These are phyloP conservation scores for Picea glauca DNA, from an alignment of 75 land plant genomes.

Conservation along the genomic window DNA sequence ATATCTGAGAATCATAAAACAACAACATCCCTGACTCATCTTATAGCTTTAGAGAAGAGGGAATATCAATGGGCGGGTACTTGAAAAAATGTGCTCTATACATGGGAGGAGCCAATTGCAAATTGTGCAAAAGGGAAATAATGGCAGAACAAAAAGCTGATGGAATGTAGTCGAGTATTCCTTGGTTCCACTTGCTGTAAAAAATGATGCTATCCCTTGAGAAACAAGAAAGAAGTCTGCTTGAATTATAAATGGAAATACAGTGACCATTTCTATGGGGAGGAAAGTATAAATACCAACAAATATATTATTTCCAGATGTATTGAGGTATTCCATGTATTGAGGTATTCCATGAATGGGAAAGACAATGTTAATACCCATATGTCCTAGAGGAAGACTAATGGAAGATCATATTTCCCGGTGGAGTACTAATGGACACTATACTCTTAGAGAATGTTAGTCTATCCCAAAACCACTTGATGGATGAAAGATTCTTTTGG, in stretches of 20 bases:
- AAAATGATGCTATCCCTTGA: constrained; percentile 47
- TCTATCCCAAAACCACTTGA: too few species aligned
- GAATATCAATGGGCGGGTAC: constrained; percentile 25
- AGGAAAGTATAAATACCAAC: constrained; percentile 54
- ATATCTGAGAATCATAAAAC: too few species aligned
- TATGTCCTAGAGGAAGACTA: neutral
- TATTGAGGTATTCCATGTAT: neutral
- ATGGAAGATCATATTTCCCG: too few species aligned
- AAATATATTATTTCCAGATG: neutral
- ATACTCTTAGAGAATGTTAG: too few species aligned
- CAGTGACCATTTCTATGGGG: constrained; percentile 49
- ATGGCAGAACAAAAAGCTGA: constrained; percentile 48
- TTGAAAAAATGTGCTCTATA: constrained; percentile 13
- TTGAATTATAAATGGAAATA: constrained; percentile 63
- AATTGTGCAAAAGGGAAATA: constrained; percentile 19
- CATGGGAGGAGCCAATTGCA: constrained; percentile 16
- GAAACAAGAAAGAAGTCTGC: constrained; percentile 59
- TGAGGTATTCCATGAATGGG: neutral
- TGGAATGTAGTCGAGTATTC: constrained; percentile 53
- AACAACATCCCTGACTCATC: constrained; percentile 19
- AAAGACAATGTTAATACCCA: neutral
- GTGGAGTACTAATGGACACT: too few species aligned
- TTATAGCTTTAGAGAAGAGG: constrained; percentile 18
- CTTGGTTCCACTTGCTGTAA: constrained; percentile 56
- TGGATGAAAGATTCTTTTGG: too few species aligned